Evolutionary conservation across 805 yeast species (phyloP), one percentile per base, ranked within the genome.

Genomic region (Ogataea glucozyma): DNA sequence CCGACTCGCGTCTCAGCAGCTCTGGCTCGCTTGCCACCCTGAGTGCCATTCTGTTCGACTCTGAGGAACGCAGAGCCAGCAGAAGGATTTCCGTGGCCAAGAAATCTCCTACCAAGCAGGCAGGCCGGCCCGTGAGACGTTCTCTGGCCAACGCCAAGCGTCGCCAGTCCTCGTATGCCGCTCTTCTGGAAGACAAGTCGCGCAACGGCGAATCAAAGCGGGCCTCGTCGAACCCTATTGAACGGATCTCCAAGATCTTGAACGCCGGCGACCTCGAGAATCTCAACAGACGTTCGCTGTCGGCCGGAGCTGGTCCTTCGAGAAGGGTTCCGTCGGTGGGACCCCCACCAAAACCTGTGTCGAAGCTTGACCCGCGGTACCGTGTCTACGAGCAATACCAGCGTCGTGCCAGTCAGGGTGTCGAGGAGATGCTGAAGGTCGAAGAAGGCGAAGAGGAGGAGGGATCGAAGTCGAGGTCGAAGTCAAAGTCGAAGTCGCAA

Each of bases 321-420:
- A 63, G 30, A 10, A 37, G 46, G 9, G 41, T 46, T 9, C 51
- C 55, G 3, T 44, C 60, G 2, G 48, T 51, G 13, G 53, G 46
- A 16, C 69, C 76, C 29, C 73, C 79, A 3, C 71, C 81, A 45
- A 69, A 79, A 46, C 83, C 83, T 6, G 73, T 75, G 12, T 76
- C 82, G 1, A 70, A 74, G 47, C 65, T 78, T 39, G 83, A 78
- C 57, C 83, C 83, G 20, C 67, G 79, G 47, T 75, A 75, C 71
- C 64, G 64, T 24, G 76, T 74, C 3, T 75, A 73, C 53, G 78
- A 76, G 47, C 71, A 57, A 31, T 66, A 62, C 41, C 62, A 72
- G 65, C 61, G 62, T 63, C 54, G 73, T 61, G 44, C 61, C 60
- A 51, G 79, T 66, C 44, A 67, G 66, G 54, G 75, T 64, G 57